Evolutionary conservation across 805 yeast genomes (phyloP).

Genomic region (Phaffomyces opuntiae): DNA sequence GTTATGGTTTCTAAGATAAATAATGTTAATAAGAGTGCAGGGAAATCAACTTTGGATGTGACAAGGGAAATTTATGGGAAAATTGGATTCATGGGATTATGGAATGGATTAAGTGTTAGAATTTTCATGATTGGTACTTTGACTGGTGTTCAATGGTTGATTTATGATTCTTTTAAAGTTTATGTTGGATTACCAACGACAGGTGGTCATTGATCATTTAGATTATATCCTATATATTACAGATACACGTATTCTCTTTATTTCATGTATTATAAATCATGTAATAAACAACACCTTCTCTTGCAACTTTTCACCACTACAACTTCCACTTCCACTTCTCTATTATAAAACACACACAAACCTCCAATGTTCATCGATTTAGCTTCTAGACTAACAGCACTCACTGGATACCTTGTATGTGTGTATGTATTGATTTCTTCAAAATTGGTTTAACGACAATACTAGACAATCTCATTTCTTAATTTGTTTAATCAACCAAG

Average conservation of each 20-base stretch:
- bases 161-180: constrained; percentile 95
- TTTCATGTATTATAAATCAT: no score
- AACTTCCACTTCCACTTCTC: no score
- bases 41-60: constrained; percentile 66
- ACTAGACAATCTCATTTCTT: no score
- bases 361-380: no score
- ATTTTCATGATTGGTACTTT: constrained; percentile 96
- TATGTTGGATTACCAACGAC: constrained; percentile 91
- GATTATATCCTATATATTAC: not conserved
- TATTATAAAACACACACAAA: no score
- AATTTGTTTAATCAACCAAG: no score
- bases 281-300: no score
- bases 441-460: no score
- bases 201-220: constrained; percentile 38
- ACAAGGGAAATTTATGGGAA: constrained; percentile 65
- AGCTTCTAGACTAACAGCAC: no score
- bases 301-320: no score
- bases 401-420: no score
- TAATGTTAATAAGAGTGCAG: constrained; percentile 46
- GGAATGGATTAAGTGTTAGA: constrained; percentile 94
- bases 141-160: constrained; percentile 95
- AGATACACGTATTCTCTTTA: not conserved
- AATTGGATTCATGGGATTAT: constrained; percentile 85
- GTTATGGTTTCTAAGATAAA: constrained; percentile 95
- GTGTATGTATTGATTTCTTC: no score